Evolutionary conservation across 306 rosid species (phyloP).

Genomic region (Malus domestica): ASM211411v1 NC_041798.1:33373001-33373500

Average conservation of each 20-base stretch:
- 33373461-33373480: slow-evolving; percentile 43
- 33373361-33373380: slow-evolving; percentile 34
- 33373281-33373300: slow-evolving; percentile 54
- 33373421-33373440: slow-evolving; percentile 47
- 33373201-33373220: slow-evolving; percentile 57
- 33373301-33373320: slow-evolving; percentile 42
- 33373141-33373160: slow-evolving; percentile 52
- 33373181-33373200: slow-evolving; percentile 44
- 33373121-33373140: slow-evolving; percentile 46
- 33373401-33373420: slow-evolving; percentile 40
- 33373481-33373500: slow-evolving; percentile 42
- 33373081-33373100: slow-evolving; percentile 5
- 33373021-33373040: slow-evolving; percentile 63
- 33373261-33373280: slow-evolving; percentile 34
- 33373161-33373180: slow-evolving; percentile 34
- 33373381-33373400: slow-evolving; percentile 43
- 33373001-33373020: slow-evolving; percentile 80
- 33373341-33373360: slow-evolving; percentile 44
- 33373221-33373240: slow-evolving; percentile 30
- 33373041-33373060: slow-evolving; percentile 55
- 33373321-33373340: slow-evolving; percentile 30
- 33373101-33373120: slow-evolving; percentile 23
- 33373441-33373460: slow-evolving; percentile 49
- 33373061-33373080: slow-evolving; percentile 35
- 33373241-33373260: slow-evolving; percentile 38